These are phyloP conservation scores for Leccinum aurantiacum DNA, from an alignment of 768 basidiomycete genomes.

Conservation along the genomic window DNA sequence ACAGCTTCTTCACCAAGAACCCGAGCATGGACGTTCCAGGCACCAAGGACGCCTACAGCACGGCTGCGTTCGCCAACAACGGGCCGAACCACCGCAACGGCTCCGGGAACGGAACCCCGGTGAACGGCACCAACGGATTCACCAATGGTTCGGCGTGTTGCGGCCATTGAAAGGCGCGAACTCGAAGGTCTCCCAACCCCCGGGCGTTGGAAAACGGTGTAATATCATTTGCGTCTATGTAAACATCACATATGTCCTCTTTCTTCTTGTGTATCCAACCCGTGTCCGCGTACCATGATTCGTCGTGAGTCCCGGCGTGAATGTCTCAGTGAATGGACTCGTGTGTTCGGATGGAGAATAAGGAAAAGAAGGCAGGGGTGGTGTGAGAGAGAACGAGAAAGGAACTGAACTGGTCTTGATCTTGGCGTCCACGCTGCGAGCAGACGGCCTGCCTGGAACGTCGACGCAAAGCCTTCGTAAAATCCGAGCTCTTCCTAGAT, in stretches of 20 bases:
- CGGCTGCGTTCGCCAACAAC: constrained; percentile 51
- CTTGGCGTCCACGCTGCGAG: constrained; percentile 24
- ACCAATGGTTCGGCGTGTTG: constrained; percentile 18
- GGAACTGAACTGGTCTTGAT: constrained; percentile 6
- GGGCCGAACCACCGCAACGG: constrained; percentile 10
- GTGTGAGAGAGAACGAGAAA: no score
- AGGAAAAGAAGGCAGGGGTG: no score
- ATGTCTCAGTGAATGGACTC: no score
- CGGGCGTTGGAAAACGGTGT: not conserved
- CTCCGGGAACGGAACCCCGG: constrained; percentile 3
- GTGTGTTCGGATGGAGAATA: not conserved
- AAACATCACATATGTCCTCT: not conserved
- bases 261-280: not conserved
- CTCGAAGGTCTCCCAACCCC: not conserved
- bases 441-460: no score
- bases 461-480: constrained; percentile 82
- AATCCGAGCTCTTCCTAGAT: constrained; percentile 98
- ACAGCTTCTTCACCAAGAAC: constrained; percentile 81
- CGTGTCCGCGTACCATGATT: not conserved
- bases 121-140: constrained; percentile 15
- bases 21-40: constrained; percentile 92
- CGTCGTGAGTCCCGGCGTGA: no score
- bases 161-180: constrained; percentile 14
- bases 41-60: constrained; percentile 60
- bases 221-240: not conserved